These are phyloP conservation scores for Coprinopsis strossmayeri DNA, from an alignment of 768 basidiomycete genomes.

Conservation along the genomic window DNA sequence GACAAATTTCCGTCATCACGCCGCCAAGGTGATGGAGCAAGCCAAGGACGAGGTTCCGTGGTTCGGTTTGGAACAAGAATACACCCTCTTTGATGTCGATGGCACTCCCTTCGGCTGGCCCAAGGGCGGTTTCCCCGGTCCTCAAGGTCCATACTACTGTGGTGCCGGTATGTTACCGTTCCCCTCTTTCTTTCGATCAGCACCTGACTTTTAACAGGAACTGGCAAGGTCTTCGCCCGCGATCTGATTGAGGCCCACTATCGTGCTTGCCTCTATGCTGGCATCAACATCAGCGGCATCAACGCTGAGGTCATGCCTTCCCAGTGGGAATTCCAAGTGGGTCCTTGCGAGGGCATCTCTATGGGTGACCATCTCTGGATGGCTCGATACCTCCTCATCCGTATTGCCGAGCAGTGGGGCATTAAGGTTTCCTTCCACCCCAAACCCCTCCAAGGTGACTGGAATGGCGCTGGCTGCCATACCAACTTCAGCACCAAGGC, in stretches of 20 bases:
- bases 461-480: constrained; percentile 99
- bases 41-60: constrained; percentile 78
- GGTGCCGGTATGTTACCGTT: constrained; percentile 71
- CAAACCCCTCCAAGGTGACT: constrained; percentile 94
- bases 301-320: constrained; percentile 99
- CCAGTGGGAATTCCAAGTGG: constrained; percentile 99
- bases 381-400: constrained; percentile 92
- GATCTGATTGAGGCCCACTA: constrained; percentile 99
- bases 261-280: constrained; percentile 90
- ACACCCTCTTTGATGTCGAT: constrained; percentile 93
- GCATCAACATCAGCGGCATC: constrained; percentile 97
- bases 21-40: constrained; percentile 93
- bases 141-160: constrained; percentile 99
- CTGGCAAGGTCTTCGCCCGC: constrained; percentile 97
- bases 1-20: constrained; percentile 92
- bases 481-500: constrained; percentile 94
- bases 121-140: constrained; percentile 98
- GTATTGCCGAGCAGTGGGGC: constrained; percentile 97
- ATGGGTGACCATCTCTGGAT: constrained; percentile 99
- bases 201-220: constrained; percentile 43
- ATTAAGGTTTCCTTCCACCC: constrained; percentile 99
- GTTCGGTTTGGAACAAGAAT: constrained; percentile 99
- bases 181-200: constrained; percentile 8
- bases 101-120: constrained; percentile 94
- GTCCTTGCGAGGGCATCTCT: constrained; percentile 93